A percentile compares a stretch with the other conserved stretches of the same genome.
phyloP scores from a whole-genome alignment of 805 yeast genomes.

The Lipomyces sp. region DNA sequence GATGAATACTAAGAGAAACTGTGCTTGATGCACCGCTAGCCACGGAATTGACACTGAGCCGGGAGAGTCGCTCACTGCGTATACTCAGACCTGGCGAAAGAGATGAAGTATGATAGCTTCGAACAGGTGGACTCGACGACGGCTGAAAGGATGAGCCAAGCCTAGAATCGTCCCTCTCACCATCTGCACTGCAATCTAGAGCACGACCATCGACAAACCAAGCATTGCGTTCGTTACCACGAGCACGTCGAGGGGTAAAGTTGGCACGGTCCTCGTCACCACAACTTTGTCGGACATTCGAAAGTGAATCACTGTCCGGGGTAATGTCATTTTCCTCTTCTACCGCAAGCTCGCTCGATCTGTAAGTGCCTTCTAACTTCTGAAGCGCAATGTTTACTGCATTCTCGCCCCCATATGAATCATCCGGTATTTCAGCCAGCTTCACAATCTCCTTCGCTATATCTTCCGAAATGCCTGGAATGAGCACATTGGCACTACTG shows the following conservation, averaged over 20 bases:
- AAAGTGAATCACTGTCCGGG: not conserved
- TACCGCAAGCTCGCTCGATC: constrained; percentile 5
- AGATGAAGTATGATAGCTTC: not conserved
- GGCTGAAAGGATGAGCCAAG: not conserved
- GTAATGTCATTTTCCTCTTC: constrained; percentile 21
- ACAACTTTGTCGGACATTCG: not conserved
- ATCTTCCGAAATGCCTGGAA: constrained; percentile 36
- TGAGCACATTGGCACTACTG: constrained; percentile 13
- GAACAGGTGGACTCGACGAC: not conserved
- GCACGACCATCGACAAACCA: constrained; percentile 24
- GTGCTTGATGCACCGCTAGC: constrained; percentile 24
- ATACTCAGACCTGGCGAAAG: constrained; percentile 3
- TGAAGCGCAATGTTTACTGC: constrained; percentile 58
- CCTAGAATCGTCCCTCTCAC: not conserved
- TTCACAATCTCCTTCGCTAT: constrained; percentile 54
- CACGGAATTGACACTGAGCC: constrained; percentile 11
- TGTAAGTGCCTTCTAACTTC: constrained; percentile 74
- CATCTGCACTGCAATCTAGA: not conserved
- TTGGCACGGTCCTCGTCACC: not conserved
- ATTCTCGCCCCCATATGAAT: constrained; percentile 56
- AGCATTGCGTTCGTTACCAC: constrained; percentile 23
- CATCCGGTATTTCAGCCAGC: constrained; percentile 83
- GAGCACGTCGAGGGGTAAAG: constrained; percentile 1
- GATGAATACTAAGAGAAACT: constrained; percentile 52
- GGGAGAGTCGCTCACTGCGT: constrained; percentile 4